These are phyloP conservation scores for Luvunga scandens DNA, from an alignment of 345 rosid species.

Conservation along the genomic window DNA sequence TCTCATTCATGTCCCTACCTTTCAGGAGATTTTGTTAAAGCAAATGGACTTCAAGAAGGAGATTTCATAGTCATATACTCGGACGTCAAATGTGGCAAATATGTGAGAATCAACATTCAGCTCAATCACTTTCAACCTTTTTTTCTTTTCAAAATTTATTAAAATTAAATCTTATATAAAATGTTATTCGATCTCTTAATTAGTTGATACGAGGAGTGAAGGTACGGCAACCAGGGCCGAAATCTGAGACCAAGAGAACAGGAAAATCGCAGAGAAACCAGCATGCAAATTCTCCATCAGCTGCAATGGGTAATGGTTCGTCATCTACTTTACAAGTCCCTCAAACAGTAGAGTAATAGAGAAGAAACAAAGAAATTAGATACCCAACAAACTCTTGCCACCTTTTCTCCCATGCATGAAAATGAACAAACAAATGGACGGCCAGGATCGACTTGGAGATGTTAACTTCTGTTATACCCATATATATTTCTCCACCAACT, in stretches of 20 bases:
- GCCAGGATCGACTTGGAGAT: conserved; percentile 10
- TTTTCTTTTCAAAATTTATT: background rate
- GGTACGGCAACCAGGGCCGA: conserved; percentile 75
- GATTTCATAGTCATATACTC: conserved; percentile 98
- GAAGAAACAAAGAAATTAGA: background rate
- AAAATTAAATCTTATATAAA: background rate
- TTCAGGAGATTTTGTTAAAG: conserved; percentile 86
- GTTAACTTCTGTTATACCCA: background rate
- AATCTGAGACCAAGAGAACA: conserved; percentile 56
- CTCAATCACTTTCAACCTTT: background rate
- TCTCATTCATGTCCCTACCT: background rate
- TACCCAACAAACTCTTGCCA: conserved; percentile 22
- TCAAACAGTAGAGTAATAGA: conserved; percentile 25
- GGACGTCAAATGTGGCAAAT: conserved; percentile 91
- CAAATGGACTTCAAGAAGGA: conserved; percentile 97
- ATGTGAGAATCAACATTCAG: conserved; percentile 45
- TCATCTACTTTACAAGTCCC: conserved; percentile 14
- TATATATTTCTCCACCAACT: conserved; percentile 1
- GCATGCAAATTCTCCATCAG: conserved; percentile 37
- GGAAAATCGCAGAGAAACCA: conserved; percentile 66
- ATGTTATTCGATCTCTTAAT: no score
- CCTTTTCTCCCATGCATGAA: conserved; percentile 46
- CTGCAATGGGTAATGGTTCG: conserved; percentile 23
- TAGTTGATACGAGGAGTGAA: conserved; percentile 97
- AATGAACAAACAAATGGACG: conserved; percentile 30